Evolutionary conservation across 2,329 filamentous ascomycete species (phyloP).

Genomic region (Hymenoscyphus infarciens): DNA sequence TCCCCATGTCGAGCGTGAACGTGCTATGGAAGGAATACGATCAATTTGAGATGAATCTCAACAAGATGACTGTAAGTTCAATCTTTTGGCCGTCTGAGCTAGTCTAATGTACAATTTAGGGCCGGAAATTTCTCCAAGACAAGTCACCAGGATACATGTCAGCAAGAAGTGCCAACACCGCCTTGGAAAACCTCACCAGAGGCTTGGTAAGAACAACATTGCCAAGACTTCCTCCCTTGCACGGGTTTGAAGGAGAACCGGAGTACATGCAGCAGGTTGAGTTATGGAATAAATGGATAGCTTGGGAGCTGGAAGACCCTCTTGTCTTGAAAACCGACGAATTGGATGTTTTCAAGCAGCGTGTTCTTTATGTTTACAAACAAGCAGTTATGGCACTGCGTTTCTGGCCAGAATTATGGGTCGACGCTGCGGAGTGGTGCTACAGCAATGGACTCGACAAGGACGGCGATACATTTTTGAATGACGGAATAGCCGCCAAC

Average conservation of each 20-base stretch:
- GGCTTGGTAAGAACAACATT: constrained; percentile 73
- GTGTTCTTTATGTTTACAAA: constrained; percentile 87
- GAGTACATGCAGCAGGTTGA: constrained; percentile 82
- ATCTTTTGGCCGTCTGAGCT: constrained; percentile 3
- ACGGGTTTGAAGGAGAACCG: constrained; percentile 80
- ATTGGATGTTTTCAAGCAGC: constrained; percentile 66
- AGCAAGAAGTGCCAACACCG: constrained; percentile 83
- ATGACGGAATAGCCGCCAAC: constrained; percentile 81
- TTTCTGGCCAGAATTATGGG: constrained; percentile 96
- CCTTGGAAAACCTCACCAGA: constrained; percentile 82
- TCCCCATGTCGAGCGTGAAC: constrained; percentile 81
- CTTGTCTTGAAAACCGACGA: constrained; percentile 84
- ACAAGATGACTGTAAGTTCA: constrained; percentile 76
- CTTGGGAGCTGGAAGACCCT: constrained; percentile 92
- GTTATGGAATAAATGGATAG: constrained; percentile 90
- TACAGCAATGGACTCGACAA: constrained; percentile 70
- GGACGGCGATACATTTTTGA: constrained; percentile 66
- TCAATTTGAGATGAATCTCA: constrained; percentile 88
- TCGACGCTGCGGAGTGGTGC: constrained; percentile 90
- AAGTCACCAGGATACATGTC: constrained; percentile 94
- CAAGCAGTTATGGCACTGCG: constrained; percentile 89
- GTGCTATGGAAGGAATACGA: constrained; percentile 97
- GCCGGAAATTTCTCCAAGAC: constrained; percentile 91
- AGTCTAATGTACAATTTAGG: constrained; percentile 52
- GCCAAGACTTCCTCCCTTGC: constrained; percentile 75